Evolutionary conservation across 1,139 yeast genomes (phyloP).

Genomic region (Debaryomyces robertsiae): DNA sequence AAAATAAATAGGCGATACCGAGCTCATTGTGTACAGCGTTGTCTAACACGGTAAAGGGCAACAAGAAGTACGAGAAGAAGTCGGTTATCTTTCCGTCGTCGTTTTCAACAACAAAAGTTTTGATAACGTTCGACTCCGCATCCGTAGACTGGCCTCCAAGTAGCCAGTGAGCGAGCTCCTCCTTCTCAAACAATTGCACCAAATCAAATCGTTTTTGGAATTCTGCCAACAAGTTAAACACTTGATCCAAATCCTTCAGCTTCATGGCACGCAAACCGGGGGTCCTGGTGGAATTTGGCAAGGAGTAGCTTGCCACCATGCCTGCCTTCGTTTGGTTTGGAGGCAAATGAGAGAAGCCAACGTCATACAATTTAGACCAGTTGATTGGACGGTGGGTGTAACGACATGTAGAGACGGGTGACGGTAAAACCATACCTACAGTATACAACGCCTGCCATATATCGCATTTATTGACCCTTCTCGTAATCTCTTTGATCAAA

Average conservation of each 20-base stretch:
- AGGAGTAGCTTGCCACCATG: constrained; percentile 78
- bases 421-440: constrained; percentile 88
- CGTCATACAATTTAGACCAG: constrained; percentile 87
- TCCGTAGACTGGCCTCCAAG: constrained; percentile 47
- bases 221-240: constrained; percentile 55
- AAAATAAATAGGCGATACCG: constrained; percentile 86
- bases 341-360: constrained; percentile 85
- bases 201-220: constrained; percentile 75
- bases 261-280: constrained; percentile 68
- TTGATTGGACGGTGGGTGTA: constrained; percentile 93
- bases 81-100: constrained; percentile 74
- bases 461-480: constrained; percentile 80
- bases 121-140: constrained; percentile 53
- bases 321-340: constrained; percentile 71
- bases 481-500: constrained; percentile 87
- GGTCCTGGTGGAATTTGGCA: constrained; percentile 61
- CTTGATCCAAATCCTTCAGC: constrained; percentile 63
- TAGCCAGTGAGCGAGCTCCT: constrained; percentile 84
- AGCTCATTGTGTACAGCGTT: constrained; percentile 66
- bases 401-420: constrained; percentile 88
- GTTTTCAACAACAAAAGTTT: constrained; percentile 77
- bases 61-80: constrained; percentile 82
- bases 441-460: constrained; percentile 98
- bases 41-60: constrained; percentile 84
- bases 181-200: constrained; percentile 65